Evolutionary conservation across 1,284 basidiomycete genomes (phyloP).

Genomic region (Sphagnurus paluster): DNA sequence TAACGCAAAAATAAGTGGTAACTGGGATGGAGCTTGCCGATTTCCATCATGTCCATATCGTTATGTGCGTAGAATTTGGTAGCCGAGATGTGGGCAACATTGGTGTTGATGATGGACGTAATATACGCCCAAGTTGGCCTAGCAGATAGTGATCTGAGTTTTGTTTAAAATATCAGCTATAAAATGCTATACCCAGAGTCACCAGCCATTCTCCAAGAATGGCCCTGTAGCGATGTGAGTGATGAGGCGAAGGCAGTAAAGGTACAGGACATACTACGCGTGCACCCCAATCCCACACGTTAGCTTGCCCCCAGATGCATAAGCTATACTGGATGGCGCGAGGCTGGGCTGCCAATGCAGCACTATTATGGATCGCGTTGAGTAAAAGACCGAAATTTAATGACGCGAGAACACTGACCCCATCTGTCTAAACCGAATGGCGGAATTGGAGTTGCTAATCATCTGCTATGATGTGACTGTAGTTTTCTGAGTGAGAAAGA

Average conservation of each 20-base stretch:
- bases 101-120: constrained; percentile 42
- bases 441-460: constrained; percentile 53
- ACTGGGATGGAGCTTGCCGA: constrained; percentile 28
- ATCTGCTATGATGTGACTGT: neutral
- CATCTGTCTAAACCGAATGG: constrained; percentile 55
- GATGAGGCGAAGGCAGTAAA: neutral
- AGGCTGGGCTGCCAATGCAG: constrained; percentile 39
- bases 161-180: neutral
- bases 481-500: neutral
- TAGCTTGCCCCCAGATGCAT: constrained; percentile 52
- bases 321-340: constrained; percentile 47
- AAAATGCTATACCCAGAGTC: constrained; percentile 40
- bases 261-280: constrained; percentile 37
- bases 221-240: constrained; percentile 35
- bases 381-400: neutral
- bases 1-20: neutral
- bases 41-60: constrained; percentile 68
- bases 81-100: constrained; percentile 41
- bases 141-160: constrained; percentile 8
- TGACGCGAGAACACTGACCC: constrained; percentile 34
- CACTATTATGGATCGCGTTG: constrained; percentile 28
- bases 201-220: constrained; percentile 57
- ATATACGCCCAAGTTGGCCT: constrained; percentile 52
- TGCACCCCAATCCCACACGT: constrained; percentile 57
- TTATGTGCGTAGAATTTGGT: constrained; percentile 52